Evolutionary conservation across 768 basidiomycete species (phyloP), one percentile per base, ranked within the genome.

Genomic region (Dacryopinax primogenitus): DNA sequence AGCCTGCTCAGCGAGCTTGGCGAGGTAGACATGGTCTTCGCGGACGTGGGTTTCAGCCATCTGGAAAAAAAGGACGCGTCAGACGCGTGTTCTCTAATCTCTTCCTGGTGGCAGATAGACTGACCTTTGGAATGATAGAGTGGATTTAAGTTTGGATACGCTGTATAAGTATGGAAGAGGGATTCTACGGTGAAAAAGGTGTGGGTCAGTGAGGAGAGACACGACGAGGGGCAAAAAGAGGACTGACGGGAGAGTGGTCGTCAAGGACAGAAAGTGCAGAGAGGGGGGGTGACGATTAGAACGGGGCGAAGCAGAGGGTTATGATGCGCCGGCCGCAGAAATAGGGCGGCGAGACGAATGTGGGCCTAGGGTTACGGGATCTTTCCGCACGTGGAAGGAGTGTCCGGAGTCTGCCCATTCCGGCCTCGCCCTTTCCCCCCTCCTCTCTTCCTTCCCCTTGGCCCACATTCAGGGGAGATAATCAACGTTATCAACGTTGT

Each of bases 1-100:
- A 73, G 95, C 95, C 82, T 97, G 93, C 83, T 97, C 93, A 76
- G 92, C 92, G 82, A 97, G 92, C 90, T 98, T 98, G 81, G 95
- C 94, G 79, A 96, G 93, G 84, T 97, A 98, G 79, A 98, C 94
- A 73, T 88, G 92, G 78, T 94, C 91, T 85, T 94, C 92, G 75
- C 92, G 91, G n/a, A n/a, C n/a, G n/a, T n/a, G n/a, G 76, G 84
- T 80, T 74, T 87, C 86, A 75, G 73, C 66, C 75, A 76, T 74
- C 66, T 33, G 26, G 58, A 36, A 32, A 45, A 37, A n/a, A n/a
- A n/a, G n/a, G 34, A 39, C 36, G 63, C 44, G 63, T 45, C 63
- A 41, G 63, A 64, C 23, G 63, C 63, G 36, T 32, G 44, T 41
- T 37, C n/a, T 36, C 26, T 11, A 30, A 30, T 11, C 26, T 4